Conservation (phyloP, 2,329 filamentous ascomycete species). For the Aphanoascus verrucosus region DNA sequence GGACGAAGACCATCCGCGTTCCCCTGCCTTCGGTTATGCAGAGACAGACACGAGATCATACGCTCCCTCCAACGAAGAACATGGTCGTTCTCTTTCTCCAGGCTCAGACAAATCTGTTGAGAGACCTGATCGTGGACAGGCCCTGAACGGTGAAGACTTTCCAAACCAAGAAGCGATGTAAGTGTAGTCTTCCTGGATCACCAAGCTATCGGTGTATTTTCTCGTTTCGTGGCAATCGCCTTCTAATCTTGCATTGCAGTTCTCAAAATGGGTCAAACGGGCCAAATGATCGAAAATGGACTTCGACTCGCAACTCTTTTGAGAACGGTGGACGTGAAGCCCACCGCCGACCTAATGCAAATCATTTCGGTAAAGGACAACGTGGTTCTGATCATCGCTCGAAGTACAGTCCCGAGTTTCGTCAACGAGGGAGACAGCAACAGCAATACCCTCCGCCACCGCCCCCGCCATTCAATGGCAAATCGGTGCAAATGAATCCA, state of each 20-base stretch:
- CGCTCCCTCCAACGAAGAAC: background rate
- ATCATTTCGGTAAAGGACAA: background rate
- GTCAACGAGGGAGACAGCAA: background rate
- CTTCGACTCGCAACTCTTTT: background rate
- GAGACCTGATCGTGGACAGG: background rate
- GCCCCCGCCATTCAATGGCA: background rate
- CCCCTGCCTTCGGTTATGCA: background rate
- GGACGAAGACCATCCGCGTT: background rate
- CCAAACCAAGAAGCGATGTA: background rate
- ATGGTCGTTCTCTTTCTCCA: background rate
- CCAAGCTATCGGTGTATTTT: background rate
- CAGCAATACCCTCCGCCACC: slow-evolving; percentile 1
- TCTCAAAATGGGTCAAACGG: background rate
- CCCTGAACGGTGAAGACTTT: background rate
- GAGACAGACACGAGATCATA: background rate
- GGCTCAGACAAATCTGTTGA: background rate
- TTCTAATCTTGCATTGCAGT: background rate
- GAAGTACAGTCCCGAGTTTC: background rate
- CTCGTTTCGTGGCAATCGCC: background rate
- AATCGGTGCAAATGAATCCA: background rate
- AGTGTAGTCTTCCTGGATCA: background rate
- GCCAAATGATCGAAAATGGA: background rate
- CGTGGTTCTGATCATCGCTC: background rate
- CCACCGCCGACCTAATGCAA: background rate
- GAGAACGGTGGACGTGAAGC: background rate